Percentiles rank a stretch among this genome's conserved stretches.
These are phyloP conservation scores for Lablab purpureus DNA, from an alignment of 306 rosid genomes.

Conservation along the genomic window DNA sequence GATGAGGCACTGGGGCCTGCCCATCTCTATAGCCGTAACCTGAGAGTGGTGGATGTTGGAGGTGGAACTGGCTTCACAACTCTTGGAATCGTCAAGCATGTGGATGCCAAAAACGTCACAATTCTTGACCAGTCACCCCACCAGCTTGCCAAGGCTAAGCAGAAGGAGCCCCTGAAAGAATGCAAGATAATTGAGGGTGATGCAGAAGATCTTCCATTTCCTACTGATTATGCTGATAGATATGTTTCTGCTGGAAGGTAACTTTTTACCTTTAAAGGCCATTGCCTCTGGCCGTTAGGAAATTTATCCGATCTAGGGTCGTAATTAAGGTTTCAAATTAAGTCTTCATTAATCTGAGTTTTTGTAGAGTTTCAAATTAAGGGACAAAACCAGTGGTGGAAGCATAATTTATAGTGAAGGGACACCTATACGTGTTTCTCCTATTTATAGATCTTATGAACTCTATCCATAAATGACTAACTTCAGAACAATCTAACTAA, in stretches of 20 bases:
- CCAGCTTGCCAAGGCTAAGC: conserved; percentile 29
- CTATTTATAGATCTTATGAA: no score
- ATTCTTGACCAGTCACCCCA: conserved; percentile 28
- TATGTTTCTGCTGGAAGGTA: conserved; percentile 16
- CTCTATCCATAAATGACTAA: no score
- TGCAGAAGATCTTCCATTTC: conserved; percentile 36
- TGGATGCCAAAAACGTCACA: conserved; percentile 26
- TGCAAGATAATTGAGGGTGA: conserved; percentile 11
- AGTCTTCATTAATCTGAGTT: no score
- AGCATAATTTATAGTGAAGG: no score
- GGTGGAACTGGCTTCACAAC: conserved; percentile 22
- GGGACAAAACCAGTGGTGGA: no score
- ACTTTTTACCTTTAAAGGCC: background rate
- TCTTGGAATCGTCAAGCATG: conserved; percentile 25
- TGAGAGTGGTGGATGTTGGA: conserved; percentile 33
- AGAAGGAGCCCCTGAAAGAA: conserved; percentile 12
- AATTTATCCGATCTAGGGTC: background rate
- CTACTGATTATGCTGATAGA: conserved; percentile 31
- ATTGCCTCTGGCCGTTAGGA: background rate
- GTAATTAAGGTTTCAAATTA: no score
- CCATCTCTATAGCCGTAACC: background rate
- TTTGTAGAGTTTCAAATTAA: no score
- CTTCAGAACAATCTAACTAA: no score
- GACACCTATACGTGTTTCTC: background rate
- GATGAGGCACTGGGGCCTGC: conserved; percentile 27